Evolutionary conservation across 495 filamentous ascomycete species (phyloP).

Genomic region (Aspergillus kassunensis): DNA sequence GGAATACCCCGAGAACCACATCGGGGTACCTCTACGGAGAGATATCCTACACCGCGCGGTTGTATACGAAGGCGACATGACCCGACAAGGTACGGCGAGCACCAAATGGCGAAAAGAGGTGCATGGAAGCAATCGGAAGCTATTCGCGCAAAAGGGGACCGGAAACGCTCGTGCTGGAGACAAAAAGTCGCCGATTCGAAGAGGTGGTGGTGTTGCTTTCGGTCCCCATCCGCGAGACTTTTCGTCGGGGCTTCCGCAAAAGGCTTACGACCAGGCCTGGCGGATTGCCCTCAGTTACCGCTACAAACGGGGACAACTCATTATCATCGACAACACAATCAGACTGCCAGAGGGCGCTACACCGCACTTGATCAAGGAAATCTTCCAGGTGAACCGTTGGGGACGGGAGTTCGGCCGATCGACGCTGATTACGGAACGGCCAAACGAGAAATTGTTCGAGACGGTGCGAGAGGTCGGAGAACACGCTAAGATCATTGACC

Average conservation of each 20-base stretch:
- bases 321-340: constrained; percentile 72
- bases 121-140: constrained; percentile 71
- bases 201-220: constrained; percentile 79
- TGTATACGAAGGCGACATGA: constrained; percentile 85
- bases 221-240: constrained; percentile 91
- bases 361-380: constrained; percentile 54
- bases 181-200: constrained; percentile 75
- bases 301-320: constrained; percentile 77
- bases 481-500: constrained; percentile 62
- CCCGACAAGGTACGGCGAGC: constrained; percentile 81
- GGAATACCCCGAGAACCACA: constrained; percentile 73
- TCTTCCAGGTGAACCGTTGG: constrained; percentile 71
- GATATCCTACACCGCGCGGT: constrained; percentile 93
- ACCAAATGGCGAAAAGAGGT: constrained; percentile 84
- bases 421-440: constrained; percentile 64
- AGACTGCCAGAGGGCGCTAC: constrained; percentile 54
- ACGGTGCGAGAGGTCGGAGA: constrained; percentile 54
- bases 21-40: constrained; percentile 78
- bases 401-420: constrained; percentile 65
- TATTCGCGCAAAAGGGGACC: constrained; percentile 79
- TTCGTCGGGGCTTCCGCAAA: constrained; percentile 71
- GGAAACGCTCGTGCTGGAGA: constrained; percentile 76
- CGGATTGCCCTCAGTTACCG: constrained; percentile 90
- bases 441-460: constrained; percentile 37
- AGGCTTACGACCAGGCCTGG: constrained; percentile 96